A percentile compares a stretch with the other conserved stretches of the same genome.
These are phyloP conservation scores for Nitzschia sp. DNA, from an alignment of 108 stramenopile genomes.

Conservation along the genomic window DNA sequence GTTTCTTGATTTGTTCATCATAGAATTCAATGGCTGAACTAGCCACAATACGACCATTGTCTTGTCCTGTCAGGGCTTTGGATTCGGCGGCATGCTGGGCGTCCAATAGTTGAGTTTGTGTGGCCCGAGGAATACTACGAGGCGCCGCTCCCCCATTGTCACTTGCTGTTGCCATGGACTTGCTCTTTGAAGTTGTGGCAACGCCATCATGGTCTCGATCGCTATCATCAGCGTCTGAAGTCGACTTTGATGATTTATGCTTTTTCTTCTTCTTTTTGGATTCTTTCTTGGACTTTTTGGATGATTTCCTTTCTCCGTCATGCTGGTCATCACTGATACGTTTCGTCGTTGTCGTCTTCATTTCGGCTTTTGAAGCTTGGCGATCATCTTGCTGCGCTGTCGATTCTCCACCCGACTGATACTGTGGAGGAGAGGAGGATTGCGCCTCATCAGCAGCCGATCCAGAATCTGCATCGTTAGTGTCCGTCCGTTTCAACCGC, in stretches of 20 bases:
- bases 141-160: neutral
- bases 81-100: slow-evolving; percentile 3
- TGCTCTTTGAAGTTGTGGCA: neutral
- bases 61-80: slow-evolving; percentile 6
- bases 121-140: neutral
- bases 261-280: slow-evolving; percentile 41
- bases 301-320: neutral
- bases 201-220: neutral
- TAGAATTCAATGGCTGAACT: slow-evolving; percentile 42
- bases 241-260: neutral
- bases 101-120: neutral
- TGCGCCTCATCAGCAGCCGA: neutral
- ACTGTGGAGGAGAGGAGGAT: neutral
- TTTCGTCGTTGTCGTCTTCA: neutral
- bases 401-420: neutral
- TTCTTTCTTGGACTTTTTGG: slow-evolving; percentile 36
- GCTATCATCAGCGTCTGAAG: neutral
- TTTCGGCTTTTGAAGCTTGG: neutral
- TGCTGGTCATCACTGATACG: too few relatives aligned
- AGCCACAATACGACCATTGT: slow-evolving; percentile 23
- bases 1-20: slow-evolving; percentile 32
- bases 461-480: neutral
- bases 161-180: neutral
- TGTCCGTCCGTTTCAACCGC: neutral
- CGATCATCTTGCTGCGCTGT: neutral